These are phyloP conservation scores for Elsinoe perseae DNA, from an alignment of 2,329 filamentous ascomycete species.

Conservation along the genomic window DNA sequence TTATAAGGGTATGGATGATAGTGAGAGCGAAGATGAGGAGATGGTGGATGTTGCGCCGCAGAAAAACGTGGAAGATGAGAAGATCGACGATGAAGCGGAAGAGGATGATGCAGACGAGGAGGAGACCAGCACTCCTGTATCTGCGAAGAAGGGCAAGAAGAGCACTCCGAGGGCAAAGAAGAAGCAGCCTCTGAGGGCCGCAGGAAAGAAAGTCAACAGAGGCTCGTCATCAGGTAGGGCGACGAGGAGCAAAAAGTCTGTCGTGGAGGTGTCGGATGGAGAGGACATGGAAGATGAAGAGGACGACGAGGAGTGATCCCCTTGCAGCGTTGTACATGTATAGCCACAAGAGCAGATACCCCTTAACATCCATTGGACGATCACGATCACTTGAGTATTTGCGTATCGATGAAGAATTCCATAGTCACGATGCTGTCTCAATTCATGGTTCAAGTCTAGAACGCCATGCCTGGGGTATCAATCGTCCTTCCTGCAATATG, in stretches of 20 bases:
- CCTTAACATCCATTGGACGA: conserved; percentile 2
- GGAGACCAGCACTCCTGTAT: conserved; percentile 13
- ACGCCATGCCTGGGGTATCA: neutral
- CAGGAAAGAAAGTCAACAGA: conserved; percentile 3
- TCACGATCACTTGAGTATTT: neutral
- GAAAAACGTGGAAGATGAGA: conserved; percentile 14
- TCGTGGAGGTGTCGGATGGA: conserved; percentile 1
- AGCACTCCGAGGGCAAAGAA: neutral
- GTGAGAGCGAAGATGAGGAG: conserved; percentile 33
- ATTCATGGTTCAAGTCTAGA: neutral
- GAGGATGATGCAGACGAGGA: conserved; percentile 19
- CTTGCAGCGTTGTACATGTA: neutral
- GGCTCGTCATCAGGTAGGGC: neutral
- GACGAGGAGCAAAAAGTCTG: neutral
- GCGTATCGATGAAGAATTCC: neutral
- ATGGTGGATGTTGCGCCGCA: conserved; percentile 18
- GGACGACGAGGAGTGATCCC: conserved; percentile 7
- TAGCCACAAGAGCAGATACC: conserved; percentile 12
- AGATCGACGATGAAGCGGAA: conserved; percentile 15
- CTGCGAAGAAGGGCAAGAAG: conserved; percentile 1
- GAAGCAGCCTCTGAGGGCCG: conserved; percentile 1
- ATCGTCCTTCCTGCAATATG: neutral
- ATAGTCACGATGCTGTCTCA: neutral
- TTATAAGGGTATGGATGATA: conserved; percentile 39
- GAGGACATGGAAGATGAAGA: conserved; percentile 17